phyloP scores from a whole-genome alignment of 1,284 basidiomycete species.

The Microbotryum saponariae region DNA sequence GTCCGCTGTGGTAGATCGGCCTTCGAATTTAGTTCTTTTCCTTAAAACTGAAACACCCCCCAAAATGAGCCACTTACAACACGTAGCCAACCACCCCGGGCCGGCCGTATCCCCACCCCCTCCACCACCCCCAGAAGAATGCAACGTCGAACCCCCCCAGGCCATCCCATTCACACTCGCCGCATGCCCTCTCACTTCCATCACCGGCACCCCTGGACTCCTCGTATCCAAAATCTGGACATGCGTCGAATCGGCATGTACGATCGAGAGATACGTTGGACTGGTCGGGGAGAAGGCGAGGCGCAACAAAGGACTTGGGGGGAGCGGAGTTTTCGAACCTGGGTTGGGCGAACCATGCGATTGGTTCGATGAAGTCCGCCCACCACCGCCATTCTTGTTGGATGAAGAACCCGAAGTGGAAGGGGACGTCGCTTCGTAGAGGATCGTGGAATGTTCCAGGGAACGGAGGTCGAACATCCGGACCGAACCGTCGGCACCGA shows the following conservation, averaged over 20 bases:
- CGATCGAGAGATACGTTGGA: slow-evolving; percentile 82
- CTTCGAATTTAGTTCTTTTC: neutral
- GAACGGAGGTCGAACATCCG: slow-evolving; percentile 94
- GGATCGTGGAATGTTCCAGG: slow-evolving; percentile 94
- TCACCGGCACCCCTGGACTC: slow-evolving; percentile 82
- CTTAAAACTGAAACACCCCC: too few relatives aligned
- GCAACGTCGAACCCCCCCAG: slow-evolving; percentile 57
- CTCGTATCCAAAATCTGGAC: slow-evolving; percentile 90
- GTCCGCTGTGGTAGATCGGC: slow-evolving; percentile 53
- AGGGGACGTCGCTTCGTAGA: slow-evolving; percentile 77
- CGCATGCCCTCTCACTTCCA: slow-evolving; percentile 74
- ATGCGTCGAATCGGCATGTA: slow-evolving; percentile 81
- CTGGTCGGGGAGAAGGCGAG: slow-evolving; percentile 80
- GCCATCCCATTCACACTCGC: slow-evolving; percentile 71
- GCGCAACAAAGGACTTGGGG: slow-evolving; percentile 62
- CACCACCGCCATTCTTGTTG: slow-evolving; percentile 1
- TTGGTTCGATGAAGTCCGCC: slow-evolving; percentile 3
- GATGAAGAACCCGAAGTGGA: slow-evolving; percentile 44
- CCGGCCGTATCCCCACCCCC: slow-evolving; percentile 46
- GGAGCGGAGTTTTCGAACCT: slow-evolving; percentile 23
- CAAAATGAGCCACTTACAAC: slow-evolving; percentile 17
- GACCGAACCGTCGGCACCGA: slow-evolving; percentile 92
- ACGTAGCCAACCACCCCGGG: slow-evolving; percentile 71
- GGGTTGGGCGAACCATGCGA: neutral
- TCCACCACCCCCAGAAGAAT: too few relatives aligned